A percentile compares a stretch with the other conserved stretches of the same genome.
Conservation (phyloP, 768 basidiomycete genomes). For the Russula brevipes region DNA sequence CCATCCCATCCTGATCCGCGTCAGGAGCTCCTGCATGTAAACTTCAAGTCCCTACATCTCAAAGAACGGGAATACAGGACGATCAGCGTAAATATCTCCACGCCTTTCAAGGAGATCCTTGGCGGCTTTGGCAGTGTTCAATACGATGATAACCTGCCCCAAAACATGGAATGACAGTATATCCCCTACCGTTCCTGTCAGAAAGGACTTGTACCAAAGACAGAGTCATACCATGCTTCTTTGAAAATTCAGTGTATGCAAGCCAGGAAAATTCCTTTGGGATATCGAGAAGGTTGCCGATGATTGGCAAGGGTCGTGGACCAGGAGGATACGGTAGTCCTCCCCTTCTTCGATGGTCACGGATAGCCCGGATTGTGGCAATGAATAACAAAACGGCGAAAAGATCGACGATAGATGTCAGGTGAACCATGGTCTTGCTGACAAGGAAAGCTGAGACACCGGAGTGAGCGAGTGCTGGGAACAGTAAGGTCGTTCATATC, state of each 20-base stretch:
- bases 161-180: constrained; percentile 33
- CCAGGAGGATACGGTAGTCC: constrained; percentile 4
- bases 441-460: too few relatives aligned
- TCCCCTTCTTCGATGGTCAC: background rate
- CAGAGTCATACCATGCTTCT: constrained; percentile 13
- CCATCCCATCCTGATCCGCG: background rate
- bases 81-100: constrained; percentile 19
- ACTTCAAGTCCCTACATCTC: background rate
- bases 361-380: background rate
- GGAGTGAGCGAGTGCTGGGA: too few relatives aligned
- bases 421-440: background rate
- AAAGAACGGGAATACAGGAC: background rate
- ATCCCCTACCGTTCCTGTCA: background rate
- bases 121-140: background rate
- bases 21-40: background rate
- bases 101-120: background rate
- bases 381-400: background rate
- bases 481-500: too few relatives aligned
- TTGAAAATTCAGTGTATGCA: background rate
- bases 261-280: constrained; percentile 22
- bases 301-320: background rate
- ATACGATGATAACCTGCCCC: constrained; percentile 23
- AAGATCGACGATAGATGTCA: background rate
- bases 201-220: background rate
- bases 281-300: constrained; percentile 21